phyloP scores from a whole-genome alignment of 306 rosid genomes.

The Datisca glomerata region DNA sequence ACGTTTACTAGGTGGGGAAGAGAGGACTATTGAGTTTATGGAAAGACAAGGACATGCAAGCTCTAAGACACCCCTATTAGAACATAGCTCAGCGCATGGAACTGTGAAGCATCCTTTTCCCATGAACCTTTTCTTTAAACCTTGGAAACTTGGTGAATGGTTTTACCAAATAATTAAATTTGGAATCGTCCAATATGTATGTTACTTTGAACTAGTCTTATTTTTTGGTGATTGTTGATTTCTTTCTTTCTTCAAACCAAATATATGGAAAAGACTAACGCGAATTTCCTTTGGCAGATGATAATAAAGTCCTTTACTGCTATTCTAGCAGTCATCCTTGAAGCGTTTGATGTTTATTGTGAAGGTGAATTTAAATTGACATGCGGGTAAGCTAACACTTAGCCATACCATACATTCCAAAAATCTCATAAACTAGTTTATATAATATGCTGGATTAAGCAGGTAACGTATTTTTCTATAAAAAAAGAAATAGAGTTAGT shows the following conservation, averaged over 20 bases:
- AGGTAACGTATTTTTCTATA: too few species aligned
- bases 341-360: conserved; percentile 81
- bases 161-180: conserved; percentile 88
- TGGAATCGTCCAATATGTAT: conserved; percentile 98
- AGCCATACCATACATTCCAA: too few species aligned
- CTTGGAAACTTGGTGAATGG: conserved; percentile 82
- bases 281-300: conserved; percentile 54
- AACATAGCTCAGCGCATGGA: conserved; percentile 42
- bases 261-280: conserved; percentile 13
- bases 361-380: conserved; percentile 87
- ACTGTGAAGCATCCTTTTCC: conserved; percentile 81
- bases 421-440: too few species aligned
- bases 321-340: conserved; percentile 73
- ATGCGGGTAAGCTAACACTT: conserved; percentile 64
- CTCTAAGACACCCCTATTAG: conserved; percentile 57
- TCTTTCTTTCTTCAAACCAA: too few species aligned
- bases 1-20: conserved; percentile 61
- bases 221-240: too few species aligned
- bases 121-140: conserved; percentile 59
- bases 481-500: too few species aligned
- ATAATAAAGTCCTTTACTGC: conserved; percentile 73
- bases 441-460: too few species aligned
- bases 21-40: conserved; percentile 79
- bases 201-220: too few species aligned
- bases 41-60: conserved; percentile 73